phyloP scores from a whole-genome alignment of 1,139 yeast species.

The Groenewaldozyma auringiensis region DNA sequence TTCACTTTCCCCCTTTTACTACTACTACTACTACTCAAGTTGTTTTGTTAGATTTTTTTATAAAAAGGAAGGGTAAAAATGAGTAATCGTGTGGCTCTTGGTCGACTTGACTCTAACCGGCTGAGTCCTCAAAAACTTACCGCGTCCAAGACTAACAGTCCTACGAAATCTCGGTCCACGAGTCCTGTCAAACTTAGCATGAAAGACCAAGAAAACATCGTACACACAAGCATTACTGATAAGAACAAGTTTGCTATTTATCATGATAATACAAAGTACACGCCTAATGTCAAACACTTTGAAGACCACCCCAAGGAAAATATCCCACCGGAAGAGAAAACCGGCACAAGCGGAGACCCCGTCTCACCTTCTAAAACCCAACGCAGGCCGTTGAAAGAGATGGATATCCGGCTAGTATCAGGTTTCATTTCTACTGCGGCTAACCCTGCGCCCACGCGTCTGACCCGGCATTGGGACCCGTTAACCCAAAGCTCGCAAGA shows the following conservation, averaged over 20 bases:
- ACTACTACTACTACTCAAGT: too few relatives aligned
- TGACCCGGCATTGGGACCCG: conserved; percentile 7
- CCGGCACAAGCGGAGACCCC: neutral
- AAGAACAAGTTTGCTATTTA: neutral
- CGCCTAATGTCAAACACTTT: neutral
- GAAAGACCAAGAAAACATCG: neutral
- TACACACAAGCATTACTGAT: too few relatives aligned
- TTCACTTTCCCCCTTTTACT: too few relatives aligned
- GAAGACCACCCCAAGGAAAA: conserved; percentile 6
- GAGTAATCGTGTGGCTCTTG: neutral
- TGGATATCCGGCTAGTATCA: conserved; percentile 5
- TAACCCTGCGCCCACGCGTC: conserved; percentile 1
- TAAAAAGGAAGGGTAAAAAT: too few relatives aligned
- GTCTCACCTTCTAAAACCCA: conserved; percentile 1
- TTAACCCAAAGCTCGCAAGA: neutral
- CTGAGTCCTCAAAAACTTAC: neutral
- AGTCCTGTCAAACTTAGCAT: neutral
- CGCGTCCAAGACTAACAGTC: neutral
- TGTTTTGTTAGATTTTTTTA: too few relatives aligned
- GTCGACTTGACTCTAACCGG: neutral
- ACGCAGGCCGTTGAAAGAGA: conserved; percentile 8
- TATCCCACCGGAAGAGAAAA: conserved; percentile 3
- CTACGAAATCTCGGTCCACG: neutral
- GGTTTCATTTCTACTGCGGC: conserved; percentile 8
- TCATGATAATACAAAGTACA: neutral